Conservation (phyloP, 2,329 filamentous ascomycete genomes). For the Colletotrichum lentis region DNA sequence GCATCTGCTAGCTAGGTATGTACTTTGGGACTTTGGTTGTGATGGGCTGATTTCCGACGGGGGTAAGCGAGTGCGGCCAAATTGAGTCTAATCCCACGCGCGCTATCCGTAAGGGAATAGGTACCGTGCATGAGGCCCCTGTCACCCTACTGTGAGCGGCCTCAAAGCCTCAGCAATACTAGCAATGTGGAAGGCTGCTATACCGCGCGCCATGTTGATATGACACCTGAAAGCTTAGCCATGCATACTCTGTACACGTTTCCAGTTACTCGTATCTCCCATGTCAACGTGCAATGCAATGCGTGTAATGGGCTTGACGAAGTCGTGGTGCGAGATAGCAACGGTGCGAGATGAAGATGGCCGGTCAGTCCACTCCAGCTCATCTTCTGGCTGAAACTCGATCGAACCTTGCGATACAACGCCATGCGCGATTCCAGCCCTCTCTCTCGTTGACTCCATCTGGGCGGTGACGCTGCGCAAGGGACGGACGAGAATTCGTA, state of each 20-base stretch:
- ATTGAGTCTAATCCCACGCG: constrained; percentile 20
- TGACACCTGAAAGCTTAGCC: constrained; percentile 9
- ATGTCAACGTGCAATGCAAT: background rate
- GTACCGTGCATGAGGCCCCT: constrained; percentile 35
- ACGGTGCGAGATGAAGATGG: background rate
- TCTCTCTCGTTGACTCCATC: constrained; percentile 10
- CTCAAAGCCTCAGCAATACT: constrained; percentile 28
- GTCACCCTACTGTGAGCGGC: constrained; percentile 19
- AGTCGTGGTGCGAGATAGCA: constrained; percentile 4
- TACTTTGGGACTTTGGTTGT: constrained; percentile 33
- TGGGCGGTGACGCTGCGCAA: constrained; percentile 6
- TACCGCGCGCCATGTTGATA: constrained; percentile 1
- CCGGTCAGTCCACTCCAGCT: constrained; percentile 2
- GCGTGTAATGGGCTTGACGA: constrained; percentile 9
- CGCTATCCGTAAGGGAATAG: constrained; percentile 13
- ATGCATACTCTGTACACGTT: background rate
- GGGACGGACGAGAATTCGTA: constrained; percentile 1
- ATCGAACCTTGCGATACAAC: constrained; percentile 7
- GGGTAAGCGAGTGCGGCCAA: constrained; percentile 35
- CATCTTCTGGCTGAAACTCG: constrained; percentile 26
- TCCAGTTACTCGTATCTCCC: background rate
- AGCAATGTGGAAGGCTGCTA: background rate
- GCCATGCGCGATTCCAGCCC: background rate
- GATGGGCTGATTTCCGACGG: constrained; percentile 32
- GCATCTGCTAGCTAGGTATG: no score